Conservation (phyloP, 2,329 filamentous ascomycete species). For the Nigrospora osmanthi region DNA sequence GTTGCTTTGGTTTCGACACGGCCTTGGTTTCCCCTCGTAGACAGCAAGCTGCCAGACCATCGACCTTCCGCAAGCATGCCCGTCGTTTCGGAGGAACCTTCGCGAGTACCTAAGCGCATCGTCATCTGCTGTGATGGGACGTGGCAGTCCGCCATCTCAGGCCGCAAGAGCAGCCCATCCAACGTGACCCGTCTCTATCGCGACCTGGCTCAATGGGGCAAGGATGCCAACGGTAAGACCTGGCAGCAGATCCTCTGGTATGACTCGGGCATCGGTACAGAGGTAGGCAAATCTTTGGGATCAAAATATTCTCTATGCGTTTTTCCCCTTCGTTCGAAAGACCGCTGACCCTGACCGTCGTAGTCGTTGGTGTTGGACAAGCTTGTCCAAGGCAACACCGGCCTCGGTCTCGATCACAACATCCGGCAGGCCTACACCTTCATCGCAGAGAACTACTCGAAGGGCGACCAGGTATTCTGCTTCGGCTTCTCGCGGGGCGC, state of each 20-base stretch:
- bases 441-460: constrained; percentile 26
- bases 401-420: constrained; percentile 4
- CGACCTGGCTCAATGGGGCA: constrained; percentile 16
- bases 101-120: no score
- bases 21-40: no score
- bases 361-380: constrained; percentile 21
- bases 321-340: no score
- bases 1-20: no score
- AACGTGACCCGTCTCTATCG: constrained; percentile 13
- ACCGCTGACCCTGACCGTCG: no score
- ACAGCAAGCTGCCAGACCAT: no score
- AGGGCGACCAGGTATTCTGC: constrained; percentile 19
- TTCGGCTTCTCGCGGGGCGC: no score
- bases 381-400: constrained; percentile 3
- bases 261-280: constrained; percentile 24
- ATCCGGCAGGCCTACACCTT: constrained; percentile 26
- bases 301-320: no score
- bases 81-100: no score
- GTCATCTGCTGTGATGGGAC: constrained; percentile 8
- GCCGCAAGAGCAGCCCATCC: constrained; percentile 9
- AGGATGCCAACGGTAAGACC: constrained; percentile 26
- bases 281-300: no score
- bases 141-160: constrained; percentile 11
- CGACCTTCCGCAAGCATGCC: no score
- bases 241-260: constrained; percentile 8